Evolutionary conservation across 805 yeast species (phyloP).

Genomic region (Kurtzmaniella fragi): DNA sequence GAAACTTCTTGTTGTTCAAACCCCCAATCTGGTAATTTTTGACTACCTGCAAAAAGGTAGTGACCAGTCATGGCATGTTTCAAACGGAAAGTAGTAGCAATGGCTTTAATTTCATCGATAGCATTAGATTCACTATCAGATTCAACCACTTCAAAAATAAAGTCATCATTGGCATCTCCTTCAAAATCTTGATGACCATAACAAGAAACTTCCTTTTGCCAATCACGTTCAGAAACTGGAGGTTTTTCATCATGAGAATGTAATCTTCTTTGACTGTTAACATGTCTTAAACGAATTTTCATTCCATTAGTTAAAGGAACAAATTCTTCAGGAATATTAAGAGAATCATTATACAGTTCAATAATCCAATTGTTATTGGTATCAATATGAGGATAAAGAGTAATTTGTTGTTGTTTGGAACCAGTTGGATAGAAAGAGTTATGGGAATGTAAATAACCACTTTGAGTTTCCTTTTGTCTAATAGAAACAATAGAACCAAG

Average conservation of each 20-base stretch:
- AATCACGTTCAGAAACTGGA: constrained; percentile 69
- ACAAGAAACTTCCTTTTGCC: constrained; percentile 79
- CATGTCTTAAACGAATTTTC: constrained; percentile 64
- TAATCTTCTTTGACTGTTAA: constrained; percentile 55
- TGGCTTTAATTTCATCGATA: constrained; percentile 53
- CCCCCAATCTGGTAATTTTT: constrained; percentile 78
- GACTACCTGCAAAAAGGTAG: constrained; percentile 69
- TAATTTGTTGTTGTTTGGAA: constrained; percentile 79
- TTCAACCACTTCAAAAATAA: constrained; percentile 66
- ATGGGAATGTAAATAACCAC: constrained; percentile 85
- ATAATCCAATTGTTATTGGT: constrained; percentile 67
- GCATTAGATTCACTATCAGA: constrained; percentile 46
- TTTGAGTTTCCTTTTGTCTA: constrained; percentile 66
- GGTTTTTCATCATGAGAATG: constrained; percentile 83
- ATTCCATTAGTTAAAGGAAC: constrained; percentile 63
- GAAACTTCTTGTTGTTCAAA: constrained; percentile 83
- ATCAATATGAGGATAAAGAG: constrained; percentile 76
- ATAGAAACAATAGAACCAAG: constrained; percentile 62
- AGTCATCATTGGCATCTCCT: constrained; percentile 85
- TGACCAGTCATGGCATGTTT: constrained; percentile 79
- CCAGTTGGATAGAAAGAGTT: constrained; percentile 67
- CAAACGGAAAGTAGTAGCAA: constrained; percentile 66
- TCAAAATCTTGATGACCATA: constrained; percentile 73
- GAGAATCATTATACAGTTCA: constrained; percentile 58
- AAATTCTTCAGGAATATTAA: constrained; percentile 47